Conservation (phyloP, 768 basidiomycete genomes). For the Leccinum uliginosum region DNA sequence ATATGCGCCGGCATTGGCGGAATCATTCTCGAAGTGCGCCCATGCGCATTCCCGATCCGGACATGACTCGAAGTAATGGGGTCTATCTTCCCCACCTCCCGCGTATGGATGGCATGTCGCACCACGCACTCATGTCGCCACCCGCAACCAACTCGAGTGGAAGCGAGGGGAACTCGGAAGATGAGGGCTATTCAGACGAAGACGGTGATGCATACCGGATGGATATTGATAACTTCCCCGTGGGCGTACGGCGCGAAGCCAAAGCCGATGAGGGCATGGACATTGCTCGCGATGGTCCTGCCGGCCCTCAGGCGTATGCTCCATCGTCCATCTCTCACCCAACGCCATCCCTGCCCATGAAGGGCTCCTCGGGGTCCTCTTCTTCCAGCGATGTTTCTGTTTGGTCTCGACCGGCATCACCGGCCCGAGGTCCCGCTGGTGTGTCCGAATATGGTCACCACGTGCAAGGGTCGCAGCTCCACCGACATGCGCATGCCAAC, state of each 20-base stretch:
- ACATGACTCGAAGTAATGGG: slow-evolving; percentile 5
- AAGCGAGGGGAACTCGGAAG: slow-evolving; percentile 27
- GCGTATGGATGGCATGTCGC: slow-evolving; percentile 8
- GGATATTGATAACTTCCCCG: slow-evolving; percentile 19
- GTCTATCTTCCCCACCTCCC: slow-evolving; percentile 9
- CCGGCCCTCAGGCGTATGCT: neutral
- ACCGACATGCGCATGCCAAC: slow-evolving; percentile 11
- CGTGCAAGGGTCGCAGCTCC: slow-evolving; percentile 9
- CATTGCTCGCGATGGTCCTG: neutral
- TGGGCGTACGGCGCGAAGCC: neutral
- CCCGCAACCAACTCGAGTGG: slow-evolving; percentile 28
- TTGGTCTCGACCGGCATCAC: slow-evolving; percentile 27
- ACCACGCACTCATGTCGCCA: slow-evolving; percentile 24
- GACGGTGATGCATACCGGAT: slow-evolving; percentile 20
- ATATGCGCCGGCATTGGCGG: slow-evolving; percentile 77
- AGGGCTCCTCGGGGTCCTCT: slow-evolving; percentile 20
- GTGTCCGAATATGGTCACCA: slow-evolving; percentile 8
- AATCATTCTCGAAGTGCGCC: slow-evolving; percentile 46
- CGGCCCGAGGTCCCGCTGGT: slow-evolving; percentile 13
- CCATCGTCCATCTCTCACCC: slow-evolving; percentile 4
- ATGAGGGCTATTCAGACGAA: slow-evolving; percentile 25
- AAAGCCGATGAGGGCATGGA: slow-evolving; percentile 13
- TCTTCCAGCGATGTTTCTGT: slow-evolving; percentile 21
- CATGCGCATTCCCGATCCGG: slow-evolving; percentile 20
- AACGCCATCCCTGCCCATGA: slow-evolving; percentile 2